Conservation (phyloP, 129 eudicot genomes). For the Kitagawia praeruptora region DNA sequence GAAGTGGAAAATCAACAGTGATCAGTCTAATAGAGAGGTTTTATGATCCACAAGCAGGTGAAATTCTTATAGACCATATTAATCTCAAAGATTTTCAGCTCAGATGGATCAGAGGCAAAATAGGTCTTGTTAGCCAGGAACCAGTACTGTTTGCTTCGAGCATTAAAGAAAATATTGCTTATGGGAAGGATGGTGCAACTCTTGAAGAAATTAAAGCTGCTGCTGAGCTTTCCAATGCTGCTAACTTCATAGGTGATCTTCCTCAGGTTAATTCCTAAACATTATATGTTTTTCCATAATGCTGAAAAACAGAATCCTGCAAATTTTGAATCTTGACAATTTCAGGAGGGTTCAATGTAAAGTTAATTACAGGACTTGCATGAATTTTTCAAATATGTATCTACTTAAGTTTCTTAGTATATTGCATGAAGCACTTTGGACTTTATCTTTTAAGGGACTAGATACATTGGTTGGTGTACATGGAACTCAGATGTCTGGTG, state of each 20-base stretch:
- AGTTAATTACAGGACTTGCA: not conserved
- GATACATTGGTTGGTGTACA: slow-evolving; percentile 18
- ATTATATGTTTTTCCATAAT: not conserved
- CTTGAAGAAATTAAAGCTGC: slow-evolving; percentile 27
- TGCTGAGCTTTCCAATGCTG: slow-evolving; percentile 27
- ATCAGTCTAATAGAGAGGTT: slow-evolving; percentile 31
- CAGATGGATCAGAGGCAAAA: slow-evolving; percentile 33
- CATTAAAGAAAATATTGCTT: slow-evolving; percentile 33
- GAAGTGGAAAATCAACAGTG: slow-evolving; percentile 40
- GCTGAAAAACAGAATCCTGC: not conserved
- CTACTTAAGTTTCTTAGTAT: not conserved
- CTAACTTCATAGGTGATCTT: slow-evolving; percentile 23
- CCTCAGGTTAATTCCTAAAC: slow-evolving; percentile 23
- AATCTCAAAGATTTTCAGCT: slow-evolving; percentile 27
- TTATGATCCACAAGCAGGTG: slow-evolving; percentile 34
- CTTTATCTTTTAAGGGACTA: slow-evolving; percentile 7
- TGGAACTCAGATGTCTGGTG: slow-evolving; percentile 22
- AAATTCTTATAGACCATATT: slow-evolving; percentile 26
- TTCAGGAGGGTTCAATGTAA: not conserved
- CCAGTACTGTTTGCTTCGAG: slow-evolving; percentile 27
- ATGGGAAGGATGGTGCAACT: slow-evolving; percentile 29
- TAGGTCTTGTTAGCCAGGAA: slow-evolving; percentile 41
- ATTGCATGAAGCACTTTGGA: not conserved
- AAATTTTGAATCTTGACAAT: not conserved
- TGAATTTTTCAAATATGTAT: not conserved